A percentile compares a stretch with the other conserved stretches of the same genome.
Evolutionary conservation across 2,329 filamentous ascomycete genomes (phyloP).

Genomic region (Scedosporium minutisporum): DNA sequence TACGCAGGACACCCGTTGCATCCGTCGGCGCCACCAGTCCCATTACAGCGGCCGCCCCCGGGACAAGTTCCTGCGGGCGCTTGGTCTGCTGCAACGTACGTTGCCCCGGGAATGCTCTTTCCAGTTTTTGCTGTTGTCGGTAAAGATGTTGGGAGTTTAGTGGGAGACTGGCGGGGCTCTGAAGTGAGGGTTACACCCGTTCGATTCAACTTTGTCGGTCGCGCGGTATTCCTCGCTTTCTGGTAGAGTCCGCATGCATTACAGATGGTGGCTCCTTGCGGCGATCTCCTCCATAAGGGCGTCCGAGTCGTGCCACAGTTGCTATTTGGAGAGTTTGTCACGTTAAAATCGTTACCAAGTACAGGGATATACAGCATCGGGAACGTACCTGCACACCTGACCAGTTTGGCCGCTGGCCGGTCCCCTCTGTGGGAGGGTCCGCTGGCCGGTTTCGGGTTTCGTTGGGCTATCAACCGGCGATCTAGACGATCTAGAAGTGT

Average conservation of each 20-base stretch:
- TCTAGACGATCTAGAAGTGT: not conserved
- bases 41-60: conserved; percentile 89
- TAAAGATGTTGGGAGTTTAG: conserved; percentile 22
- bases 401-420: conserved; percentile 24
- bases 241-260: conserved; percentile 94
- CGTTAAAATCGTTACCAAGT: not conserved
- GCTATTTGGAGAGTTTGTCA: conserved; percentile 34
- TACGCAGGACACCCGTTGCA: conserved; percentile 94
- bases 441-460: not conserved
- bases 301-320: conserved; percentile 94
- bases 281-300: conserved; percentile 87
- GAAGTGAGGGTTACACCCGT: conserved; percentile 44
- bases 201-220: conserved; percentile 84
- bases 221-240: conserved; percentile 83
- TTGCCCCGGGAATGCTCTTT: conserved; percentile 42
- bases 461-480: conserved; percentile 1
- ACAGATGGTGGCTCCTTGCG: conserved; percentile 88
- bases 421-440: not conserved
- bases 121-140: conserved; percentile 28
- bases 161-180: conserved; percentile 29
- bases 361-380: not conserved
- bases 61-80: conserved; percentile 80
- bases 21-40: conserved; percentile 87
- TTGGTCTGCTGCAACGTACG: conserved; percentile 69
- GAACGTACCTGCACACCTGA: conserved; percentile 61